Percentiles rank a stretch among this genome's conserved stretches.
These are phyloP conservation scores for Nakazawaea populi DNA, from an alignment of 805 yeast genomes.

Conservation along the genomic window DNA sequence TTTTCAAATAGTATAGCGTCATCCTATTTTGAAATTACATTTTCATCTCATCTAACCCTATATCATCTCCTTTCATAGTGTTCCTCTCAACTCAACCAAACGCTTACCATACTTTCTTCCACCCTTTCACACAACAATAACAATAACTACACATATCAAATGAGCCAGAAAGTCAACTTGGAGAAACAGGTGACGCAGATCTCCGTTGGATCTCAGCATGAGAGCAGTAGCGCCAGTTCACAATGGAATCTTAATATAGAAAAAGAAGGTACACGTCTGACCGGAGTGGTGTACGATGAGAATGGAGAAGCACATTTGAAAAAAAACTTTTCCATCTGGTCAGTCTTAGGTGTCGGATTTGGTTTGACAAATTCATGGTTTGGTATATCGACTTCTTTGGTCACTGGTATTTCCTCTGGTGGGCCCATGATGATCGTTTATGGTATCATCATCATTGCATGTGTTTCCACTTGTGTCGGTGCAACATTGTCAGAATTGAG, in stretches of 20 bases:
- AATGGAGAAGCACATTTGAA: slow-evolving; percentile 20
- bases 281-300: background rate
- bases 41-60: no score
- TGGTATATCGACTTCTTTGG: slow-evolving; percentile 51
- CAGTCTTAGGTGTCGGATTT: slow-evolving; percentile 53
- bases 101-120: no score
- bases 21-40: no score
- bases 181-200: background rate
- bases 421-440: slow-evolving; percentile 54
- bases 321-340: slow-evolving; percentile 36
- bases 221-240: background rate
- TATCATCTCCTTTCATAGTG: no score
- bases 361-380: slow-evolving; percentile 60
- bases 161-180: background rate
- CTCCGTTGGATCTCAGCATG: background rate
- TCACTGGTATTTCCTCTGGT: slow-evolving; percentile 50
- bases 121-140: background rate
- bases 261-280: background rate
- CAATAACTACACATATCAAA: no score
- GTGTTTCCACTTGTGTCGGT: slow-evolving; percentile 41
- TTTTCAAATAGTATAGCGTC: no score
- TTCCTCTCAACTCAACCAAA: no score
- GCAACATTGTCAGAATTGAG: slow-evolving; percentile 47
- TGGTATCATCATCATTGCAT: slow-evolving; percentile 47
- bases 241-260: background rate